These are phyloP conservation scores for Dactylellina drechsleri DNA, from an alignment of 2,329 filamentous ascomycete species.

Conservation along the genomic window DNA sequence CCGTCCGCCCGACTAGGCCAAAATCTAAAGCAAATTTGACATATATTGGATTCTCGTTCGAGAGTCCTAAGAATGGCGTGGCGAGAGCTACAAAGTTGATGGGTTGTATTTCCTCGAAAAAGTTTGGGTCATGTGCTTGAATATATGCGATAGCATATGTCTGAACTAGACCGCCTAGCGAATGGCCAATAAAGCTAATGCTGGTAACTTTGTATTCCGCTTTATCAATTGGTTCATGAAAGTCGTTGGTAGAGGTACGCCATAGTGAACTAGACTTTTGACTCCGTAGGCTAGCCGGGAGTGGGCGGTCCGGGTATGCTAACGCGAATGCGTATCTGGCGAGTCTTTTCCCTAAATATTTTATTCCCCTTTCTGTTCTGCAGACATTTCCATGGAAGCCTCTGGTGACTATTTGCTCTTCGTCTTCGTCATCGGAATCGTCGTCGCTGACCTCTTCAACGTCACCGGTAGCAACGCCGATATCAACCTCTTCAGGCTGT, in stretches of 20 bases:
- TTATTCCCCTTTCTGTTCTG: constrained; percentile 92
- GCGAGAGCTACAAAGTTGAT: constrained; percentile 91
- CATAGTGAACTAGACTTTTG: constrained; percentile 62
- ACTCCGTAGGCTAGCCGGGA: constrained; percentile 72
- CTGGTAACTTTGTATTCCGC: constrained; percentile 80
- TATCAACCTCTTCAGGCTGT: constrained; percentile 61
- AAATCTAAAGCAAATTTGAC: constrained; percentile 97
- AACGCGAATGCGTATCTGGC: constrained; percentile 89
- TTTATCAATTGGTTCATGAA: constrained; percentile 58
- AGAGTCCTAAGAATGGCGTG: constrained; percentile 87
- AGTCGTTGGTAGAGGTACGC: constrained; percentile 60
- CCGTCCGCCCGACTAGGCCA: constrained; percentile 92
- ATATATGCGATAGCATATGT: constrained; percentile 97
- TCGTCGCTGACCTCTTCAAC: constrained; percentile 54
- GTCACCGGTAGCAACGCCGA: constrained; percentile 44
- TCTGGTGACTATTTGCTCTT: constrained; percentile 86
- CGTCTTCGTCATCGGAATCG: constrained; percentile 69
- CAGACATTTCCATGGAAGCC: constrained; percentile 91
- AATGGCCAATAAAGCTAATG: constrained; percentile 94
- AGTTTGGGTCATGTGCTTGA: constrained; percentile 90
- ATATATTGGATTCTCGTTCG: constrained; percentile 97
- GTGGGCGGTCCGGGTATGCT: constrained; percentile 94
- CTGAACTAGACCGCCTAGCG: constrained; percentile 86
- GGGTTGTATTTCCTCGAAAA: constrained; percentile 85
- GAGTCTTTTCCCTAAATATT: constrained; percentile 93